phyloP scores from a whole-genome alignment of 2,329 filamentous ascomycete species.

The Elsinoe perseae region DNA sequence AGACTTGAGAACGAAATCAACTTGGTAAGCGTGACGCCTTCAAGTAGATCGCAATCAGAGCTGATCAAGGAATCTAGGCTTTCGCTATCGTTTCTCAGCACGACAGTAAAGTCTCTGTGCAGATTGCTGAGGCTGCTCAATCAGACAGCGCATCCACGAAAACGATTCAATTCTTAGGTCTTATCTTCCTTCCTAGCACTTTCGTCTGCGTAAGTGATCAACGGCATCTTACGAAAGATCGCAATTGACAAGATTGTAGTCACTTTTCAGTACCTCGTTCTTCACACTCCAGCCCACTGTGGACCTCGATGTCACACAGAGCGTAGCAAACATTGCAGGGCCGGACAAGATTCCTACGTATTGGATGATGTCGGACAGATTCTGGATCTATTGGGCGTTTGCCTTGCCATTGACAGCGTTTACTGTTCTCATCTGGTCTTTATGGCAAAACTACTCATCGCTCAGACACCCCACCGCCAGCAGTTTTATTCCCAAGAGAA shows the following conservation, averaged over 20 bases:
- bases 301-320: neutral
- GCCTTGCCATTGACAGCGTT: conserved; percentile 6
- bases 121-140: conserved; percentile 20
- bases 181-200: conserved; percentile 24
- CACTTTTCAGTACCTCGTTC: conserved; percentile 19
- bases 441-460: conserved; percentile 3
- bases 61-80: conserved; percentile 15
- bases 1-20: conserved; percentile 25
- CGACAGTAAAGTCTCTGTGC: conserved; percentile 19
- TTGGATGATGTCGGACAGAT: conserved; percentile 13
- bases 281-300: conserved; percentile 5
- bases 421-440: conserved; percentile 9
- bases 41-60: neutral
- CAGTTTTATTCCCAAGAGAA: neutral
- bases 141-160: conserved; percentile 22
- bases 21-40: conserved; percentile 19
- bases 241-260: neutral
- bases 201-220: conserved; percentile 20
- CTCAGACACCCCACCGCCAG: neutral
- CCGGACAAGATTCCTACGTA: conserved; percentile 4
- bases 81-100: conserved; percentile 23
- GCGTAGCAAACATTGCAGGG: neutral
- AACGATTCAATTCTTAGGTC: conserved; percentile 22
- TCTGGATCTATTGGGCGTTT: conserved; percentile 16
- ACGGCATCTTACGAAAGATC: no score